These are phyloP conservation scores for Mycena kentingensis DNA, from an alignment of 768 basidiomycete species.

Conservation along the genomic window DNA sequence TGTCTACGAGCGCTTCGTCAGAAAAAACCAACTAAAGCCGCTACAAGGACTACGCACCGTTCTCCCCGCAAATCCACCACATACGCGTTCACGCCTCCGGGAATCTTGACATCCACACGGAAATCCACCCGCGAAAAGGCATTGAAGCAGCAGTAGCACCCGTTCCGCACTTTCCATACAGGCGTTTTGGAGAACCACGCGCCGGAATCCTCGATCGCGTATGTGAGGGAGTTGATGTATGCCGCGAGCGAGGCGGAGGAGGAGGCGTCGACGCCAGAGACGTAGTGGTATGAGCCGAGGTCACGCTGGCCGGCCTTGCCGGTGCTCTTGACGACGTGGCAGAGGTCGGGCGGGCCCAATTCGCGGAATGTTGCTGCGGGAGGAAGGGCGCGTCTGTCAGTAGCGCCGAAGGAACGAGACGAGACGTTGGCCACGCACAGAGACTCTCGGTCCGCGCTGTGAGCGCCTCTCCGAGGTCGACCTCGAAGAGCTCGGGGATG, in stretches of 20 bases:
- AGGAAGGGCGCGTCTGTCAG: conserved; percentile 5
- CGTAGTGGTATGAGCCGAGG: conserved; percentile 94
- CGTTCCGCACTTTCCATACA: conserved; percentile 88
- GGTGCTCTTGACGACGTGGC: conserved; percentile 92
- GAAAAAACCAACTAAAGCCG: not conserved
- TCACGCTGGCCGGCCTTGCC: conserved; percentile 85
- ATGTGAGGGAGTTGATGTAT: conserved; percentile 98
- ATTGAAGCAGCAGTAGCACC: conserved; percentile 97
- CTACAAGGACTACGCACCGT: conserved; percentile 54
- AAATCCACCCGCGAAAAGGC: conserved; percentile 97
- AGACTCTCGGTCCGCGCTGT: conserved; percentile 90
- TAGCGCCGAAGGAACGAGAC: conserved; percentile 3
- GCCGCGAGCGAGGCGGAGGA: conserved; percentile 97
- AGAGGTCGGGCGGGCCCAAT: conserved; percentile 95
- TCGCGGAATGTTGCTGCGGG: conserved; percentile 88
- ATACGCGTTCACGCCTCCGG: conserved; percentile 94
- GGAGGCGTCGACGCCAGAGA: conserved; percentile 98
- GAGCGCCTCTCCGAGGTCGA: conserved; percentile 88
- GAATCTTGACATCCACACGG: conserved; percentile 97
- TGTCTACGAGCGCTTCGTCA: conserved; percentile 50
- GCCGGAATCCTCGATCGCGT: conserved; percentile 85
- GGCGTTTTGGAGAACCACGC: conserved; percentile 90
- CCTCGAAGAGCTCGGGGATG: conserved; percentile 95
- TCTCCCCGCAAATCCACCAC: conserved; percentile 94
- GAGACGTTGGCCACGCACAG: conserved; percentile 56